Conservation (phyloP, 1,284 basidiomycete species). For the Pascua sp. region DNA sequence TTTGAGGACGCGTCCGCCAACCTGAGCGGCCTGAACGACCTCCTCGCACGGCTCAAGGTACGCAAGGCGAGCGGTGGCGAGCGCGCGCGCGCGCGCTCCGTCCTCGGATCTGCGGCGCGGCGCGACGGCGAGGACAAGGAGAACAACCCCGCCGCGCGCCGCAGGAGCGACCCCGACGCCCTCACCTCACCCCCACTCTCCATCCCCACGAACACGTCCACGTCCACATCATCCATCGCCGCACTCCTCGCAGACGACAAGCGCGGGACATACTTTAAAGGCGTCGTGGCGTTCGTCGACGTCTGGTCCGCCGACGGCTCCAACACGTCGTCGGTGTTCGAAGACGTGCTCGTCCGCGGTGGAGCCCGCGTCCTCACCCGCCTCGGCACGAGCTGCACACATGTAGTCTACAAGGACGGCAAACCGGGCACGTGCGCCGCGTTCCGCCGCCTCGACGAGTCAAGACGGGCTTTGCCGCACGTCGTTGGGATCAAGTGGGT, state of each 20-base stretch:
- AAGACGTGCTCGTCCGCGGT: constrained; percentile 73
- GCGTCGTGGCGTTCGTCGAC: constrained; percentile 83
- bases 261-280: constrained; percentile 54
- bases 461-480: constrained; percentile 59
- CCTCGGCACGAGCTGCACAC: constrained; percentile 63
- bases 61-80: neutral
- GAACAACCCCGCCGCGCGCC: no score
- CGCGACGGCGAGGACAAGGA: no score
- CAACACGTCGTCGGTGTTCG: constrained; percentile 75
- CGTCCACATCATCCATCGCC: neutral
- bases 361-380: constrained; percentile 66
- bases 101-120: no score
- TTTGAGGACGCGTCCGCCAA: constrained; percentile 35
- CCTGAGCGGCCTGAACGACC: constrained; percentile 38
- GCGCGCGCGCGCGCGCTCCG: no score
- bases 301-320: constrained; percentile 81
- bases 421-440: constrained; percentile 69
- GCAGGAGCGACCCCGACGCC: neutral
- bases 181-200: neutral
- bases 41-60: constrained; percentile 33
- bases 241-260: neutral
- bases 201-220: neutral
- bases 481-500: constrained; percentile 92
- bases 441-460: constrained; percentile 58
- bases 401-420: constrained; percentile 88